phyloP scores from a whole-genome alignment of 345 rosid genomes.

The Excoecaria cochinchinensis region DNA sequence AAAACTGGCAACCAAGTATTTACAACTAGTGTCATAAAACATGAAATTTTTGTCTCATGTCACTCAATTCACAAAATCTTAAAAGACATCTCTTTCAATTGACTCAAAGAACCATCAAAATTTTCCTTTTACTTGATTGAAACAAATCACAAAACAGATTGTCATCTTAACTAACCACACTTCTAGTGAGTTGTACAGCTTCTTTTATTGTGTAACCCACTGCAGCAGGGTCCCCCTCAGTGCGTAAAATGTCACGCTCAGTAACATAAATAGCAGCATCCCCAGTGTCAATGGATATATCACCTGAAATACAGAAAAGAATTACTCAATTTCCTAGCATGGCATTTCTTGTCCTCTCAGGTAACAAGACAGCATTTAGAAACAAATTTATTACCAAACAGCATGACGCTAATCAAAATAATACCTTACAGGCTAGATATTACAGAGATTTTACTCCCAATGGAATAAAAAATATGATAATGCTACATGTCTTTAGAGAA shows the following conservation, averaged over 20 bases:
- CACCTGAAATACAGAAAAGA: constrained; percentile 40
- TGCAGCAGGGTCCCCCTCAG: constrained; percentile 94
- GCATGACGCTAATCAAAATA: background rate
- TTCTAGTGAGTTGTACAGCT: constrained; percentile 74
- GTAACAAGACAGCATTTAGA: background rate
- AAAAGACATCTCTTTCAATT: background rate
- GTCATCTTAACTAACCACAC: constrained; percentile 55
- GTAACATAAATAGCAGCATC: constrained; percentile 42
- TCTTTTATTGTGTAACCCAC: constrained; percentile 85
- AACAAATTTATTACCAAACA: background rate
- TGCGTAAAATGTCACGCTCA: constrained; percentile 76
- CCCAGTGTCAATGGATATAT: constrained; percentile 22
- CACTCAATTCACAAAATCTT: background rate
- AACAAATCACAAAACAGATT: background rate
- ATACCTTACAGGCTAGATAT: background rate
- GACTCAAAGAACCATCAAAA: background rate
- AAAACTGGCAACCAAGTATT: background rate
- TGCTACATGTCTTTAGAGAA: background rate
- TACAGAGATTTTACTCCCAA: background rate
- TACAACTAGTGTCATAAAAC: background rate
- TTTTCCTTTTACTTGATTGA: constrained; percentile 1
- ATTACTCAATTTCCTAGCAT: background rate
- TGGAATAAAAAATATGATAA: constrained; percentile 4
- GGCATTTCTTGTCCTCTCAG: background rate
- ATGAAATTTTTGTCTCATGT: background rate